Base-by-base conservation (phyloP, 2,329 filamentous ascomycete species). In the Fusarium cicatricum region DNA sequence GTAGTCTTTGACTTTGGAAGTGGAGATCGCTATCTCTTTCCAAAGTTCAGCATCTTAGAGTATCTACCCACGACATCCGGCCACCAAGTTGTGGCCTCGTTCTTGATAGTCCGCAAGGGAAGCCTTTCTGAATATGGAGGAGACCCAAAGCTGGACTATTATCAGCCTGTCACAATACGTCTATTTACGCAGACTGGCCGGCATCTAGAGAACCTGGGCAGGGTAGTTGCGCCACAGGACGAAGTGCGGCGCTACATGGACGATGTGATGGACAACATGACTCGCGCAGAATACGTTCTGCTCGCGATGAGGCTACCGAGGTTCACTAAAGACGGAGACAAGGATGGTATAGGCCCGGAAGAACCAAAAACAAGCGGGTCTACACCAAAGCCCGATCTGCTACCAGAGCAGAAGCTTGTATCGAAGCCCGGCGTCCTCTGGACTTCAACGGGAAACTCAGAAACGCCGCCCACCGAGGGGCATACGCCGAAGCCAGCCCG, bases 1-100 rank as follows among this genome's bases (percentile, higher is more conserved):
- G 78, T 90, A 12, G 84, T 89, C 1, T 84, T 92, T 57, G 88
- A 91, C 63, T 91, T 91, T 71, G 87, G 87, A 29, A 85, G 79
- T 3, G 90, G 89, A 39, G 90, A 94, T 71, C 84, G 90, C 21
- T 93, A 90, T 70, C 76, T 91, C 41, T 93, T 95, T 60, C 91
- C 91, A 2, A 90, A 88, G 63, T 89, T 90, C 70, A 90, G 88
- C 72, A 88, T 94, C 29, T 72, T 94, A 43, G 90, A 95, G 70
- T 87, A 85, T 68, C 77, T 87, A 2, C 72, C 75, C 8, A 68
- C 72, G 2, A 69, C 77, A 10, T 73, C 78, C 4, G 83, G 84
- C 2, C 83, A 85, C 44, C 82, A 87, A 52, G 82, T 90, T 2
- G 82, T 92, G 37, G 88, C 88, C 3, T 93, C 90, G 1, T 95